phyloP scores from a whole-genome alignment of 805 yeast genomes.

The Ogataea saltuana region DNA sequence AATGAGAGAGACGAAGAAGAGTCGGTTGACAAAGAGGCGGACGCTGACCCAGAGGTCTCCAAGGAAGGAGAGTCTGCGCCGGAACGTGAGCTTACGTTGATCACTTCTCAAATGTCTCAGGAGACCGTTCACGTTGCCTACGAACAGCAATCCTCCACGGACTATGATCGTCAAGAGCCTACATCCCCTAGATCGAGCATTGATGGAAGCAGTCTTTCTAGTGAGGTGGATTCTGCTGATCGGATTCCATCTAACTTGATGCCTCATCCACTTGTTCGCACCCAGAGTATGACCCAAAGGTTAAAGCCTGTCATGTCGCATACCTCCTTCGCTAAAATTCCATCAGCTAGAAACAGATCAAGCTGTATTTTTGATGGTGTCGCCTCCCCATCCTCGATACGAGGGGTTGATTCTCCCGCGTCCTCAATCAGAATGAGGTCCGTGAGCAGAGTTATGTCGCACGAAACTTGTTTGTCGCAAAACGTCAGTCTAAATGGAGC shows the following conservation, averaged over 20 bases:
- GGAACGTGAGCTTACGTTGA: no score
- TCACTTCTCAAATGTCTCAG: constrained; percentile 1
- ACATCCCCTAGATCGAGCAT: constrained; percentile 18
- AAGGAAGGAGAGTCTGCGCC: constrained; percentile 1
- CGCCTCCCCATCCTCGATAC: constrained; percentile 6
- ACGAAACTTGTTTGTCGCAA: constrained; percentile 8
- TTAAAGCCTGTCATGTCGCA: constrained; percentile 9
- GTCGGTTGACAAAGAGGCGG: background rate
- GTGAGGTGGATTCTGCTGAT: constrained; percentile 7
- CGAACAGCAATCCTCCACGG: no score
- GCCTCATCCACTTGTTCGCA: constrained; percentile 21
- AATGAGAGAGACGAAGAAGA: constrained; percentile 13
- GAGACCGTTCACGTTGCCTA: no score
- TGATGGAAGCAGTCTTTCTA: constrained; percentile 18
- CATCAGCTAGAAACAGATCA: constrained; percentile 32
- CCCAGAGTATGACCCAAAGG: background rate
- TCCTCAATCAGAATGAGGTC: background rate
- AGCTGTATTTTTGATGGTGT: constrained; percentile 5
- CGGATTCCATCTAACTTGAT: constrained; percentile 3
- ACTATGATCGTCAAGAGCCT: no score
- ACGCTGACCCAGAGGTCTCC: background rate
- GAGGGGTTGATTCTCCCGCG: background rate
- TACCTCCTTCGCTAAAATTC: constrained; percentile 28
- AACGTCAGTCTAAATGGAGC: constrained; percentile 7
- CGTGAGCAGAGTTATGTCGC: constrained; percentile 8